Base-by-base conservation (phyloP, 192 early-diverging fungal species). In the Linnemannia schmuckeri region DNA sequence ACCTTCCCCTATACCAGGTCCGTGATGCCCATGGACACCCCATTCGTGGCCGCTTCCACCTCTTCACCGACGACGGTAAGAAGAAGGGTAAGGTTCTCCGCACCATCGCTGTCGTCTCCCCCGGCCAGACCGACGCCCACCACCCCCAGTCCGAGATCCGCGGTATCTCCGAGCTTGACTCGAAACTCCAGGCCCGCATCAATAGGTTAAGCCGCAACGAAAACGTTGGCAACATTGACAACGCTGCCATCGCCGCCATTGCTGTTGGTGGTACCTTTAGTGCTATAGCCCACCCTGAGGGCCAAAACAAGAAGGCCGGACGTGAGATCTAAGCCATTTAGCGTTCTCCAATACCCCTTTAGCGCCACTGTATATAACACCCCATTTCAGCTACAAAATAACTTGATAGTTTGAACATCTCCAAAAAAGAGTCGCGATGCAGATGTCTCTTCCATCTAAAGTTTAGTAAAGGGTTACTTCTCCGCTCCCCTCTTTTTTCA, bases 1-100 rank as follows among this genome's bases (percentile, higher is more conserved):
- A 79, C 90, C 68, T 91, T 49, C 87, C 88, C 42, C 80, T 91
- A 52, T 61, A 78, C 55, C 90, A 91, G 70, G 82, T 88, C 73
- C 52, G 77, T 38, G 44, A 87, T 42, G 81, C 87, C 20, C 82
- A 79, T 5, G 78, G 83, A 42, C 77, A 78, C 44, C 37, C 74
- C 57, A 47, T 89, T 47, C 78, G 78, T 24, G 90, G 81, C 71
- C 27, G 71, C 30, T 89, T 85, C 70, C 82, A 89, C 17, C 68
- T 91, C 49, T 89, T 57, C 75, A 68, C 70, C 22, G 40, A 79
- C 73, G 84, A 81, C 30, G 88, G 87, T 72, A 76, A 91, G 55
- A 46, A 75, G 46, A 81, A 75, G 44, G 90, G 90, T 74, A 69
- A 76, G 46, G 40, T 91, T 22, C 57, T 80, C 79, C 74, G 89